These are phyloP conservation scores for Mollisiaceae sp. DNA, from an alignment of 2,329 filamentous ascomycete genomes.

Conservation along the genomic window DNA sequence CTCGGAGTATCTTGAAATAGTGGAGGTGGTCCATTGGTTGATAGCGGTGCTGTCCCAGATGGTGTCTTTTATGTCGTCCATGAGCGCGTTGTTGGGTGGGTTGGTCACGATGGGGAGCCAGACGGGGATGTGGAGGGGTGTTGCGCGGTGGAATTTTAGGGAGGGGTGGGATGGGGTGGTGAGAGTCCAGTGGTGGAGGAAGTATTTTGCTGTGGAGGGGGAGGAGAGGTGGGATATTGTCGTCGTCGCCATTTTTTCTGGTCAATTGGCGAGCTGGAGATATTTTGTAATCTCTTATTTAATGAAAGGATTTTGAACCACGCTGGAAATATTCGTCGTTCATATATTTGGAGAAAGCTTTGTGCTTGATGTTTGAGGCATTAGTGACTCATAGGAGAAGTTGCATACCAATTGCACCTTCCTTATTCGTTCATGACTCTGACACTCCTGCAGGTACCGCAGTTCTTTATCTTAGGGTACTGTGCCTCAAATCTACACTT, in stretches of 20 bases:
- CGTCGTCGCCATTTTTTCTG: neutral
- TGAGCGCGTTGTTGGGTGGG: slow-evolving; percentile 11
- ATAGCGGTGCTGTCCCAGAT: slow-evolving; percentile 23
- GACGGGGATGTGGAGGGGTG: slow-evolving; percentile 51
- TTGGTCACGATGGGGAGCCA: slow-evolving; percentile 48
- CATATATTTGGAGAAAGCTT: neutral
- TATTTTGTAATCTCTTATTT: neutral
- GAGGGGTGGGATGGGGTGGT: slow-evolving; percentile 57
- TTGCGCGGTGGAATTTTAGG: slow-evolving; percentile 54
- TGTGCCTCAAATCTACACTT: neutral
- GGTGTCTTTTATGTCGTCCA: neutral
- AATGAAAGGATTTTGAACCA: neutral
- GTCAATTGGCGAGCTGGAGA: neutral
- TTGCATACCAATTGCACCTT: neutral
- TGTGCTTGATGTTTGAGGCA: neutral
- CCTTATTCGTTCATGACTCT: neutral
- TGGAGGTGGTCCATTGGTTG: slow-evolving; percentile 17
- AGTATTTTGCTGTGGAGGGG: slow-evolving; percentile 37
- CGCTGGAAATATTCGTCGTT: neutral
- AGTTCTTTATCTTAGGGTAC: neutral
- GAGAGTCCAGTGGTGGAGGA: slow-evolving; percentile 50
- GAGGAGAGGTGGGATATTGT: slow-evolving; percentile 4
- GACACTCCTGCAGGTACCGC: neutral
- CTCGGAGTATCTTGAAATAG: neutral
- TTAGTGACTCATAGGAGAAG: slow-evolving; percentile 2